phyloP scores from a whole-genome alignment of 495 filamentous ascomycete genomes.

The Aspergillus cavernicola region DNA sequence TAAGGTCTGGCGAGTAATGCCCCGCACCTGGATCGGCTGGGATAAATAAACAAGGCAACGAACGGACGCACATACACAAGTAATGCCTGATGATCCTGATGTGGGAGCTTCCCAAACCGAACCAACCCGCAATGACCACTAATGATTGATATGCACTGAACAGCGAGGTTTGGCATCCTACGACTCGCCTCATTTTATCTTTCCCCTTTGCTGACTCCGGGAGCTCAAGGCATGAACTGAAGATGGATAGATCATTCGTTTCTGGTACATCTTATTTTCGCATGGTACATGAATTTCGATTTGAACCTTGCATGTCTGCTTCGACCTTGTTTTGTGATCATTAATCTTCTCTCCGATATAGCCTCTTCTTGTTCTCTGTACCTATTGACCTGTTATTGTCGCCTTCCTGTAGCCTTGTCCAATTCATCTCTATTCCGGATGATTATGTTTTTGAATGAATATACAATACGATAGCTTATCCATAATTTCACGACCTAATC shows the following conservation, averaged over 20 bases:
- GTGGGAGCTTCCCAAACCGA: background rate
- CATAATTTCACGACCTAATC: too few relatives aligned
- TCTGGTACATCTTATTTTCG: conserved; percentile 25
- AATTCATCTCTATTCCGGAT: background rate
- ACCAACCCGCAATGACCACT: conserved; percentile 2
- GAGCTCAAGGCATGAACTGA: background rate
- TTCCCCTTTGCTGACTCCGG: conserved; percentile 1
- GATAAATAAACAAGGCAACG: conserved; percentile 37
- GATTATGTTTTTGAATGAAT: too few relatives aligned
- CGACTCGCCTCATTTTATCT: background rate
- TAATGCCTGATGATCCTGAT: conserved; percentile 15
- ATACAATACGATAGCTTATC: background rate
- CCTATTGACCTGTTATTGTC: conserved; percentile 13
- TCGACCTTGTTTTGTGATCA: conserved; percentile 8
- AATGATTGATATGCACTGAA: conserved; percentile 9
- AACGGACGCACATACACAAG: background rate
- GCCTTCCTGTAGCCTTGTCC: conserved; percentile 4
- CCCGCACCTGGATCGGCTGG: conserved; percentile 90
- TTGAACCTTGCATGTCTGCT: conserved; percentile 2
- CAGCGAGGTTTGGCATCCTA: background rate
- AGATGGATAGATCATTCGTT: conserved; percentile 24
- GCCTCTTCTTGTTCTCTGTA: conserved; percentile 28
- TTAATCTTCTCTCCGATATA: conserved; percentile 12
- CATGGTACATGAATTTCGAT: conserved; percentile 18
- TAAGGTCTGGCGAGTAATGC: conserved; percentile 96